Conservation (phyloP, 257 asterid species). For the Ilex asprella region DNA sequence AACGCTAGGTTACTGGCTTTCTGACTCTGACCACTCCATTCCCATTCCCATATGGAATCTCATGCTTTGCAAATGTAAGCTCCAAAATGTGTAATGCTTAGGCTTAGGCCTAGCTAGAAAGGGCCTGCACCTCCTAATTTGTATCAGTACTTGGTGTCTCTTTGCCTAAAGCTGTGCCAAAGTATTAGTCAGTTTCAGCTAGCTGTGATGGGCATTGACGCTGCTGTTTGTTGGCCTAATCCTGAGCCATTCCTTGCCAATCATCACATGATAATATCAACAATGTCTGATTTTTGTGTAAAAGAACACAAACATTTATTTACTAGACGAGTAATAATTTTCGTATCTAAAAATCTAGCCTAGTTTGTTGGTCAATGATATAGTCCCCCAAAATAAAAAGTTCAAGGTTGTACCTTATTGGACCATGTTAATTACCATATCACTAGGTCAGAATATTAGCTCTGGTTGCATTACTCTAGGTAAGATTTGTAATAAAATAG, state of each 20-base stretch:
- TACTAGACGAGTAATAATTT: no score
- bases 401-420: no score
- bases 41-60: conserved; percentile 3
- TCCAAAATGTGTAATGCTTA: not conserved
- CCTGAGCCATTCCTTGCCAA: not conserved
- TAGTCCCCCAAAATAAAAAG: no score
- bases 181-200: conserved; percentile 22
- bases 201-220: conserved; percentile 13
- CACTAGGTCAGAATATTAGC: no score
- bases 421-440: no score
- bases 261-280: not conserved
- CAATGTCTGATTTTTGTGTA: no score
- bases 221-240: not conserved
- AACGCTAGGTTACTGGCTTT: conserved; percentile 7
- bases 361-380: no score
- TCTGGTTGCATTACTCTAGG: no score
- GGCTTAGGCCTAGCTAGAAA: conserved; percentile 3
- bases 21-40: conserved; percentile 11
- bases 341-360: no score
- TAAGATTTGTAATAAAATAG: no score
- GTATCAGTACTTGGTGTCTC: conserved; percentile 19
- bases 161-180: conserved; percentile 23
- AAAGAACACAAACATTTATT: no score
- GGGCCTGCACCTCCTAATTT: conserved; percentile 1
- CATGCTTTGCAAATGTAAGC: no score